Evolutionary conservation across 208 protist species (phyloP).

Genomic region (Tritrichomonas foetus): DNA sequence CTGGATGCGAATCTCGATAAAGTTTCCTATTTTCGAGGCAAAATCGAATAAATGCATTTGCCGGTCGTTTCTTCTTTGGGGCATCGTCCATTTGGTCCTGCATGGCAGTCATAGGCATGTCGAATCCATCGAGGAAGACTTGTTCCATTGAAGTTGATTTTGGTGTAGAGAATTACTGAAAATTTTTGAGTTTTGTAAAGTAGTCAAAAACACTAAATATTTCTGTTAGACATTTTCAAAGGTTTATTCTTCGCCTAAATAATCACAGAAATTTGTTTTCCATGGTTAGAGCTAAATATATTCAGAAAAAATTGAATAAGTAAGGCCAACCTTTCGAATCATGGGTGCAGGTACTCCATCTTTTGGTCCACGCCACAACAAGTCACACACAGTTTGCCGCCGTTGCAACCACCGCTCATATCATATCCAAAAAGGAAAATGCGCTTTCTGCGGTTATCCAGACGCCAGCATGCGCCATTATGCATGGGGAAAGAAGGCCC

Average conservation of each 20-base stretch:
- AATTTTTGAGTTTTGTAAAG: too few relatives aligned
- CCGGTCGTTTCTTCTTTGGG: not conserved
- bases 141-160: too few relatives aligned
- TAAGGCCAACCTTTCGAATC: too few relatives aligned
- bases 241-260: too few relatives aligned
- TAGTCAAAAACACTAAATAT: too few relatives aligned
- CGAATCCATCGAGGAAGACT: too few relatives aligned
- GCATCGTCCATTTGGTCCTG: not conserved
- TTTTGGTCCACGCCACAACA: conserved; percentile 43
- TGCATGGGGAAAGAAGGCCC: conserved; percentile 41
- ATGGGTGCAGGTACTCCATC: conserved; percentile 44
- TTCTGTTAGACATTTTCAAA: too few relatives aligned
- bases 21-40: not conserved
- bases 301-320: too few relatives aligned
- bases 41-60: conserved; percentile 17
- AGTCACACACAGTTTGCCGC: conserved; percentile 44
- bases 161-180: too few relatives aligned
- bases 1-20: not conserved
- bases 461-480: conserved; percentile 45
- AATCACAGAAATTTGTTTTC: too few relatives aligned
- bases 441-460: conserved; percentile 44
- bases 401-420: conserved; percentile 36
- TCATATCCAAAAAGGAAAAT: conserved; percentile 39
- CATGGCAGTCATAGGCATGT: too few relatives aligned
- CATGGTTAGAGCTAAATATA: too few relatives aligned